A percentile compares a stretch with the other conserved stretches of the same genome.
Evolutionary conservation across 2,329 filamentous ascomycete genomes (phyloP).

Genomic region (Cytospora schulzeri): DNA sequence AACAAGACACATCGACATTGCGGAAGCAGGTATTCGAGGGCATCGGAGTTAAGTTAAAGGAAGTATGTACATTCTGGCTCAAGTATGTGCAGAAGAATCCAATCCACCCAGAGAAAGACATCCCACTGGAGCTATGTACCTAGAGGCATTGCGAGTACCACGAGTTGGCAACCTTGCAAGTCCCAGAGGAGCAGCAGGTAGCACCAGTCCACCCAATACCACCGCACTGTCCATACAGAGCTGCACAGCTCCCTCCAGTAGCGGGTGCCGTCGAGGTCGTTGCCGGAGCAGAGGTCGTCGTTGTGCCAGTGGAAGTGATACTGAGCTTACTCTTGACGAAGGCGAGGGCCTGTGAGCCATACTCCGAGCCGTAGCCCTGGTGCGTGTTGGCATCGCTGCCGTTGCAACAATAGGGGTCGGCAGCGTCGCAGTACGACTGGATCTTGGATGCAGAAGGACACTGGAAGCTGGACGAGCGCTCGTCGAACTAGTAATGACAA

Average conservation of each 20-base stretch:
- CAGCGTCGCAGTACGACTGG: conserved; percentile 65
- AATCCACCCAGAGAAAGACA: background rate
- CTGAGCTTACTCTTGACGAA: conserved; percentile 53
- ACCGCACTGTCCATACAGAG: conserved; percentile 23
- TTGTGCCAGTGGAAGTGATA: conserved; percentile 7
- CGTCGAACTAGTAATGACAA: conserved; percentile 53
- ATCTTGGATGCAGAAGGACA: conserved; percentile 56
- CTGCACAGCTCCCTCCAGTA: conserved; percentile 9
- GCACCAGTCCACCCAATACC: conserved; percentile 14
- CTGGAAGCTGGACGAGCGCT: conserved; percentile 57
- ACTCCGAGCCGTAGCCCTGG: conserved; percentile 65
- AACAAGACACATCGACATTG: background rate
- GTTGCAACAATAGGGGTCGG: conserved; percentile 68
- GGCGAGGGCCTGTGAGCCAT: conserved; percentile 58
- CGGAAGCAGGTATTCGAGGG: background rate
- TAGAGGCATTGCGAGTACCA: conserved; percentile 24
- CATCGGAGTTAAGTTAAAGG: background rate
- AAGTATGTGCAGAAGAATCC: background rate
- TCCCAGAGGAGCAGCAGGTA: conserved; percentile 17
- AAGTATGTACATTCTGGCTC: conserved; percentile 3
- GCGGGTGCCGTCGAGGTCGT: conserved; percentile 13
- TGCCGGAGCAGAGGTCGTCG: conserved; percentile 5
- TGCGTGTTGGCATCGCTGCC: conserved; percentile 62
- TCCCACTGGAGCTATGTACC: background rate
- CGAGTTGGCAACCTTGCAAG: conserved; percentile 18